Conservation (phyloP, 192 early-diverging fungal genomes). For the Chytriomyces confervae region DNA sequence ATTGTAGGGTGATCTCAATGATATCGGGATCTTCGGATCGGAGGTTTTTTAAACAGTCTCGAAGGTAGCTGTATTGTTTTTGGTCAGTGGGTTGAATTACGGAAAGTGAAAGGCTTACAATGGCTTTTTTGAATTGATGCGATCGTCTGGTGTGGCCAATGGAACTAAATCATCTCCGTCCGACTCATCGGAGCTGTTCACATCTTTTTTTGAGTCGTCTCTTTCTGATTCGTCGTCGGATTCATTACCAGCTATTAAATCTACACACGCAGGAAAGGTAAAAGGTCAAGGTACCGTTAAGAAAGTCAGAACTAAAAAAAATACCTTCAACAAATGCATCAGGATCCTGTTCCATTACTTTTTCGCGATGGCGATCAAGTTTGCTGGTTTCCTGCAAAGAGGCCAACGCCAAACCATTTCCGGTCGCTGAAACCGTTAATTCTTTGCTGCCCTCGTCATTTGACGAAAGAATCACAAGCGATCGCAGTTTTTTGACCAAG, state of each 20-base stretch:
- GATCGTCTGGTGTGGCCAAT: background rate
- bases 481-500: background rate
- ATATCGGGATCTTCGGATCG: conserved; percentile 23
- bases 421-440: background rate
- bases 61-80: background rate
- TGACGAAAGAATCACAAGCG: background rate
- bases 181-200: too few relatives aligned
- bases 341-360: background rate
- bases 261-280: background rate
- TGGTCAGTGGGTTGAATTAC: background rate
- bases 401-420: background rate
- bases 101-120: conserved; percentile 4
- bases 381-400: background rate
- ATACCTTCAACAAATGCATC: background rate
- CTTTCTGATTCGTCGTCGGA: background rate
- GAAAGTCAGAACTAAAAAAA: background rate
- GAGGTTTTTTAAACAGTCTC: conserved; percentile 15
- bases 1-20: background rate
- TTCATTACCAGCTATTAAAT: background rate
- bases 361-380: background rate
- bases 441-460: background rate
- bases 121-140: conserved; percentile 18
- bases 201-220: too few relatives aligned
- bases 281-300: background rate
- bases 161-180: conserved; percentile 19